Evolutionary conservation across 73 alveolate species (phyloP).

Genomic region (Paramecium octaurelia): DNA sequence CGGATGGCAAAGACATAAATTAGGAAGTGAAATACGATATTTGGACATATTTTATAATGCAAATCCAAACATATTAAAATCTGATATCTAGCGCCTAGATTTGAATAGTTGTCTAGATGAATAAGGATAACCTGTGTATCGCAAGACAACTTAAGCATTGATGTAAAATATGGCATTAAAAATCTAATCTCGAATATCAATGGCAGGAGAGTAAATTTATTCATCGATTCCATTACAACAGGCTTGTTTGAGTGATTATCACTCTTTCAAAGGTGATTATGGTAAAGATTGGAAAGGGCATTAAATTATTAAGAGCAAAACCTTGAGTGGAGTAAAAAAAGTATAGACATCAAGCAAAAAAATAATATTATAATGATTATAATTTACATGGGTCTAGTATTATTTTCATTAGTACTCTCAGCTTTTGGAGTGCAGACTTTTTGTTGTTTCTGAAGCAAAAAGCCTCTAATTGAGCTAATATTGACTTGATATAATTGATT

Average conservation of each 20-base stretch:
- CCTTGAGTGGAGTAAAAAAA: not conserved
- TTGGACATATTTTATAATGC: not conserved
- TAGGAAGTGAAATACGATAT: not conserved
- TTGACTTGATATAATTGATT: not conserved
- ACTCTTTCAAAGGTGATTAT: not conserved
- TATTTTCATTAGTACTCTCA: not conserved
- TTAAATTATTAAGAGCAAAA: not conserved
- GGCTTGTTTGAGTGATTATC: not conserved
- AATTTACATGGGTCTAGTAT: conserved; percentile 24
- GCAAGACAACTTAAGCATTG: not conserved
- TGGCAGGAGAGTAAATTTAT: conserved; percentile 15
- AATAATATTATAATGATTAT: not conserved
- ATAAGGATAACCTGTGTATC: not conserved
- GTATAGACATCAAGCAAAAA: not conserved
- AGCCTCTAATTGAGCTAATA: not conserved
- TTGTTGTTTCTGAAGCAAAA: not conserved
- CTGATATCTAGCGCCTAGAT: not conserved
- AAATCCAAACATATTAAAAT: not conserved
- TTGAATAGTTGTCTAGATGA: not conserved
- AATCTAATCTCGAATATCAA: not conserved
- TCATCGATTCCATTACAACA: not conserved
- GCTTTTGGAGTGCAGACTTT: not conserved
- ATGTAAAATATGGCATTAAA: not conserved
- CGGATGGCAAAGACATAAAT: not conserved
- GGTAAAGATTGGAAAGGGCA: not conserved